phyloP scores from a whole-genome alignment of 1,284 basidiomycete genomes.

The Singerocomus rubriflavus region DNA sequence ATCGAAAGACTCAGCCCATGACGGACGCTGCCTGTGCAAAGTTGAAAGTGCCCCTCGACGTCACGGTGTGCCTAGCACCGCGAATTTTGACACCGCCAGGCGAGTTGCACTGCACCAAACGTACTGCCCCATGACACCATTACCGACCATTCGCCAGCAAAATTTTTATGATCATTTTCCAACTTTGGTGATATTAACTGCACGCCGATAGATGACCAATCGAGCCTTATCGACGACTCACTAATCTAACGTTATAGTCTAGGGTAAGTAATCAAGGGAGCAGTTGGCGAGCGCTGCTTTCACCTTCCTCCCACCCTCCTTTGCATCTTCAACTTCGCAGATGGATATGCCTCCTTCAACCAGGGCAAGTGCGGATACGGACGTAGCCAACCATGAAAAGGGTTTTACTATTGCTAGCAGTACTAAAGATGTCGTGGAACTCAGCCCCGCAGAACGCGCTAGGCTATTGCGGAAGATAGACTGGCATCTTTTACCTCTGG shows the following conservation, averaged over 20 bases:
- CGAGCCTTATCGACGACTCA: neutral
- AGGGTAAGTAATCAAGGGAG: neutral
- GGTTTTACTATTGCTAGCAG: neutral
- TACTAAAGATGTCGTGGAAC: slow-evolving; percentile 2
- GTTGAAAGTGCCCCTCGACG: too few relatives aligned
- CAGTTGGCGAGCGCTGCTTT: neutral
- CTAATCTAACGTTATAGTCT: neutral
- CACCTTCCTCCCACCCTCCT: neutral
- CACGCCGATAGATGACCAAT: too few relatives aligned
- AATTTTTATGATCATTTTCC: neutral
- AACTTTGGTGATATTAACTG: neutral
- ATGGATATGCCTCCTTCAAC: slow-evolving; percentile 12
- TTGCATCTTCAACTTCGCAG: slow-evolving; percentile 4
- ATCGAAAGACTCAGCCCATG: too few relatives aligned
- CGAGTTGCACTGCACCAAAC: too few relatives aligned
- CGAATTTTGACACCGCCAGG: too few relatives aligned
- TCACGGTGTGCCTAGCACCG: too few relatives aligned
- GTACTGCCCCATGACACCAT: too few relatives aligned
- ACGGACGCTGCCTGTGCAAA: too few relatives aligned
- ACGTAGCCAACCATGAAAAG: slow-evolving; percentile 19
- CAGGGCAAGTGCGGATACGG: slow-evolving; percentile 12
- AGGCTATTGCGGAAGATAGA: slow-evolving; percentile 49
- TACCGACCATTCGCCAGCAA: neutral
- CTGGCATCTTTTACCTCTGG: slow-evolving; percentile 46
- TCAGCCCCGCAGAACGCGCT: slow-evolving; percentile 31